A percentile compares a stretch with the other conserved stretches of the same genome.
Conservation (phyloP, 116 monocot genomes). For the Trichopus zeylanicus region DNA sequence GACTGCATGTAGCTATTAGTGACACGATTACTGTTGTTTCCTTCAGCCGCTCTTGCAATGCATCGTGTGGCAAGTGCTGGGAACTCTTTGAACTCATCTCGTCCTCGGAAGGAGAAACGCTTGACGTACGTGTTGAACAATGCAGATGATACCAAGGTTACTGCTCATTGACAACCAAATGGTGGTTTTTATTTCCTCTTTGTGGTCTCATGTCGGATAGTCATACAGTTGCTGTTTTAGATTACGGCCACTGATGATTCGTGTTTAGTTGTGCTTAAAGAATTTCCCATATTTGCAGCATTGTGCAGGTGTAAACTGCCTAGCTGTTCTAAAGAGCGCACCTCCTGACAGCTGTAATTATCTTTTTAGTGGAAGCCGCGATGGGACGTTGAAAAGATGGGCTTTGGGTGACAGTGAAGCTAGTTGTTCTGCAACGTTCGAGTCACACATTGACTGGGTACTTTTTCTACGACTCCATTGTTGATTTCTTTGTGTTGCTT, state of each 20-base stretch:
- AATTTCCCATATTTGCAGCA: slow-evolving; percentile 48
- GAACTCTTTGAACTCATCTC: slow-evolving; percentile 65
- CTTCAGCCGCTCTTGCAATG: slow-evolving; percentile 43
- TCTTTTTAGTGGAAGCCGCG: slow-evolving; percentile 96
- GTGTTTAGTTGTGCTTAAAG: neutral
- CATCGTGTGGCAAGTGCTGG: slow-evolving; percentile 91
- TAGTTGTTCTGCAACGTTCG: slow-evolving; percentile 77
- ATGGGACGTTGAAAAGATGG: slow-evolving; percentile 96
- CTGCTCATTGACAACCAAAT: neutral
- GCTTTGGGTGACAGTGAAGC: slow-evolving; percentile 53
- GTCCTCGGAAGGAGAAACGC: slow-evolving; percentile 89
- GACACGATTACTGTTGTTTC: neutral
- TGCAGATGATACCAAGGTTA: slow-evolving; percentile 85
- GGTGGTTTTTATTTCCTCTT: neutral
- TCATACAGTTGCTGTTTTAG: too few relatives aligned
- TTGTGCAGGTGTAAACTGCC: slow-evolving; percentile 89
- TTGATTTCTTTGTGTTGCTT: neutral
- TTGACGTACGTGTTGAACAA: slow-evolving; percentile 88
- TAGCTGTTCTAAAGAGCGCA: slow-evolving; percentile 53
- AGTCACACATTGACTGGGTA: slow-evolving; percentile 99
- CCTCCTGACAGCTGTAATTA: slow-evolving; percentile 43
- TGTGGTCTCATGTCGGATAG: too few relatives aligned
- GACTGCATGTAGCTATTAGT: neutral
- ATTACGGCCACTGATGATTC: too few relatives aligned
- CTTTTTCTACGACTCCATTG: neutral